A percentile compares a stretch with the other conserved stretches of the same genome.
Conservation (phyloP, 1,284 basidiomycete genomes). For the Moesziomyces antarcticus region DNA sequence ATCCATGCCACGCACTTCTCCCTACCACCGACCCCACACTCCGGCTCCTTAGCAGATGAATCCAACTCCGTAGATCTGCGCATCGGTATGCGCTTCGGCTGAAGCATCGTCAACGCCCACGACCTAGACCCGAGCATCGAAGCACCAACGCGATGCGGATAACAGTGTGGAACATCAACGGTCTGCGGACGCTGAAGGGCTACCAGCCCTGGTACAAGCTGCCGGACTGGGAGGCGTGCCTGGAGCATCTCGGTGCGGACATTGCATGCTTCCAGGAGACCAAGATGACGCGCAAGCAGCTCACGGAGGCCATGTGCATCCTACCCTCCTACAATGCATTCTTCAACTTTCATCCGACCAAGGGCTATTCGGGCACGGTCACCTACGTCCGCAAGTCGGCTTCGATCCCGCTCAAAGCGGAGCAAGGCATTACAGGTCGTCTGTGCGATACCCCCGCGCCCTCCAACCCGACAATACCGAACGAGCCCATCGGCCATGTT, state of each 20-base stretch:
- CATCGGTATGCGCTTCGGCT: too few relatives aligned
- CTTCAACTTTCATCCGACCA: constrained; percentile 63
- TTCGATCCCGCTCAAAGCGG: constrained; percentile 56
- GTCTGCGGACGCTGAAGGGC: constrained; percentile 61
- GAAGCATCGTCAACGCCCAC: not conserved
- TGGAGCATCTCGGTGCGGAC: constrained; percentile 59
- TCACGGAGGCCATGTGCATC: constrained; percentile 59
- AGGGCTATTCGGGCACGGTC: constrained; percentile 63
- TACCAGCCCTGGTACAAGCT: constrained; percentile 65
- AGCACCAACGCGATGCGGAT: constrained; percentile 43
- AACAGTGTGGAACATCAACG: constrained; percentile 66
- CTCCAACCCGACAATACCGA: constrained; percentile 24
- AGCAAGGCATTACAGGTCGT: constrained; percentile 60
- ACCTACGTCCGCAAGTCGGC: constrained; percentile 56
- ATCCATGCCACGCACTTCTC: too few relatives aligned
- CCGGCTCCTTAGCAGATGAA: too few relatives aligned
- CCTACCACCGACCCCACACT: too few relatives aligned
- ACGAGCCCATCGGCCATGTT: constrained; percentile 44
- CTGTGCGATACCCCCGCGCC: constrained; percentile 14
- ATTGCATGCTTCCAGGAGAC: constrained; percentile 66
- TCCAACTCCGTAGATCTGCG: too few relatives aligned
- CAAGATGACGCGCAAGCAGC: constrained; percentile 64
- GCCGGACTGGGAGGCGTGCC: constrained; percentile 59
- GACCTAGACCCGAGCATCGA: too few relatives aligned
- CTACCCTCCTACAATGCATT: constrained; percentile 59